Evolutionary conservation across 2,329 filamentous ascomycete genomes (phyloP).

Genomic region (Mycosphaerella arachidis): DNA sequence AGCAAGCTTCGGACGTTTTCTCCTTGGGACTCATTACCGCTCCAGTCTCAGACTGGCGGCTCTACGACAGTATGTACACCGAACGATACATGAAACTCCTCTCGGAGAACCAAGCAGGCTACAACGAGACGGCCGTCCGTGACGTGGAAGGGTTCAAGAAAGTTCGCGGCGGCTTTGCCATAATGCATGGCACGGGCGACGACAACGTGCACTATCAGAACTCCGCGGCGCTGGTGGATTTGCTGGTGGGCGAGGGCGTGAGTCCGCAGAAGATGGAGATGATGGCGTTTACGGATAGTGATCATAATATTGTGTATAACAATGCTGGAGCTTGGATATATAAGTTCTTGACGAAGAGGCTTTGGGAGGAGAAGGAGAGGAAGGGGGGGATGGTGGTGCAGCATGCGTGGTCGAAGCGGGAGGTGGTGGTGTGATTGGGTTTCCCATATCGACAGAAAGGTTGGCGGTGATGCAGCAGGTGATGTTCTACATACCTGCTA

Average conservation of each 20-base stretch:
- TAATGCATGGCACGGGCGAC: conserved; percentile 64
- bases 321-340: conserved; percentile 55
- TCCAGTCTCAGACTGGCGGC: conserved; percentile 64
- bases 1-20: conserved; percentile 58
- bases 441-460: neutral
- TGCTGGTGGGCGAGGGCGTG: conserved; percentile 57
- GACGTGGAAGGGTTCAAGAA: conserved; percentile 58
- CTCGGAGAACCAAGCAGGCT: conserved; percentile 54
- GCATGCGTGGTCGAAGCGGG: conserved; percentile 48
- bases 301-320: conserved; percentile 59
- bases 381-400: conserved; percentile 27
- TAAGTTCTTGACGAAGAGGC: conserved; percentile 56
- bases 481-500: too few relatives aligned
- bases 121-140: conserved; percentile 57
- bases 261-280: conserved; percentile 59
- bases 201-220: conserved; percentile 72
- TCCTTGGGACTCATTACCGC: conserved; percentile 60
- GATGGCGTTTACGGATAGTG: conserved; percentile 61
- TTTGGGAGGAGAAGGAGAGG: conserved; percentile 60
- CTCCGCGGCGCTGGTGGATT: conserved; percentile 56
- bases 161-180: conserved; percentile 55
- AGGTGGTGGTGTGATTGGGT: conserved; percentile 5
- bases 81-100: conserved; percentile 68
- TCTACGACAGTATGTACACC: conserved; percentile 69
- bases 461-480: too few relatives aligned